Conservation (phyloP, 768 basidiomycete genomes). For the Termitomyces eurrhizus region DNA sequence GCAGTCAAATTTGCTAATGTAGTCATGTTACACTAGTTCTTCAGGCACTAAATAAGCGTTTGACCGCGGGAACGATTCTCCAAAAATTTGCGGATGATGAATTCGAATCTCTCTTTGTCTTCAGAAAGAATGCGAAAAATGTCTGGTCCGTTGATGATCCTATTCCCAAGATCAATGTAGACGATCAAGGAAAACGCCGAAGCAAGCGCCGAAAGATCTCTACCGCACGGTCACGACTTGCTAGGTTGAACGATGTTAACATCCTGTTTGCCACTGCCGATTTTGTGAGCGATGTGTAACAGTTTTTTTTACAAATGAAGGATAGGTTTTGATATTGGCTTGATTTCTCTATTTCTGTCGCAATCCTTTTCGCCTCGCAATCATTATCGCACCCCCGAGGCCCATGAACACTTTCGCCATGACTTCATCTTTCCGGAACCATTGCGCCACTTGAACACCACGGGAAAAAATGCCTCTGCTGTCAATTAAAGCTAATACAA, state of each 20-base stretch:
- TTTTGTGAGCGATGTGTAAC: neutral
- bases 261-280: slow-evolving; percentile 23
- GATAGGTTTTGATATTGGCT: neutral
- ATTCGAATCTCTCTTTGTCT: neutral
- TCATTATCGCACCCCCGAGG: too few species aligned
- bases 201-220: neutral
- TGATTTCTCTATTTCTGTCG: too few species aligned
- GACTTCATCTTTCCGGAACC: too few species aligned
- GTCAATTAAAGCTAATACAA: too few species aligned
- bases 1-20: too few species aligned
- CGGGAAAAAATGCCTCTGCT: too few species aligned
- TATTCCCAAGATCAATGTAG: neutral
- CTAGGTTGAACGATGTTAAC: neutral
- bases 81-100: neutral
- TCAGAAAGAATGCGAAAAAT: neutral
- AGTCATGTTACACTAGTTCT: neutral
- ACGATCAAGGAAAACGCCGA: neutral
- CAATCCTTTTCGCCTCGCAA: too few species aligned
- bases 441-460: too few species aligned
- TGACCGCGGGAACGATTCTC: neutral
- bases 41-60: neutral
- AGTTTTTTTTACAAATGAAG: neutral
- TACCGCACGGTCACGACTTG: neutral
- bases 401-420: too few species aligned
- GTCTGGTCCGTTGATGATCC: neutral